A percentile compares a stretch with the other conserved stretches of the same genome.
Conservation (phyloP, 2,329 filamentous ascomycete genomes). For the Paraphaeosphaeria sporulosa region DNA sequence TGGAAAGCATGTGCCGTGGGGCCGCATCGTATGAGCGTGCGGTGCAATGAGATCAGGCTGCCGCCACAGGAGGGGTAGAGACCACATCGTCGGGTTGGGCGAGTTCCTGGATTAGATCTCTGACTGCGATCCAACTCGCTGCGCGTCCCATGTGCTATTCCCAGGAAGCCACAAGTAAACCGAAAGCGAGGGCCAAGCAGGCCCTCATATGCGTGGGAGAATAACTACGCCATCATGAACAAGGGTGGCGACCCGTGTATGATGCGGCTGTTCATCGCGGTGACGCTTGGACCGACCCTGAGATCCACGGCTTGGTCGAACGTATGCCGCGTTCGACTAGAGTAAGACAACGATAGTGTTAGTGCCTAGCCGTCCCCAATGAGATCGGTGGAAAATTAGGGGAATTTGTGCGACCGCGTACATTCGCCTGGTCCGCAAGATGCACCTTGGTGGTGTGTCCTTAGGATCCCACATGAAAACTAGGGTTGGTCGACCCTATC, state of each 20-base stretch:
- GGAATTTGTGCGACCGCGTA: conserved; percentile 30
- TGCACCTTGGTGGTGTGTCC: conserved; percentile 31
- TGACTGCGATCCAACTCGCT: conserved; percentile 7
- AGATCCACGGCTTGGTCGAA: conserved; percentile 18
- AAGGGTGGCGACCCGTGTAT: conserved; percentile 25
- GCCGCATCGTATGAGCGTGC: not conserved
- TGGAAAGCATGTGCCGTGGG: not conserved
- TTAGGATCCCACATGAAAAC: conserved; percentile 37
- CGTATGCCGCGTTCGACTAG: conserved; percentile 23
- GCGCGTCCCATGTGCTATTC: not conserved
- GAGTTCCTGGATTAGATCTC: conserved; percentile 8
- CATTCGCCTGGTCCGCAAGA: conserved; percentile 28
- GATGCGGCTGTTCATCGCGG: conserved; percentile 35
- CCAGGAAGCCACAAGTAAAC: not conserved
- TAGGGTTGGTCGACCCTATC: conserved; percentile 33
- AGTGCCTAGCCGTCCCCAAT: conserved; percentile 18
- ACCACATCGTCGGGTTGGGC: conserved; percentile 14
- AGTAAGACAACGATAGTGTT: conserved; percentile 26
- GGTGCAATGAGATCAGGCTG: conserved; percentile 9
- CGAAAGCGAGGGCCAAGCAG: not conserved
- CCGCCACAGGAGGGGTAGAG: conserved; percentile 13
- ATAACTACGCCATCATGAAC: not conserved
- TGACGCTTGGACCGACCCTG: conserved; percentile 24
- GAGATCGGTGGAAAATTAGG: conserved; percentile 32
- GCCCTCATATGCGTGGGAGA: not conserved